Evolutionary conservation across 1,284 basidiomycete species (phyloP).

Genomic region (Ceratobasidium sp.): DNA sequence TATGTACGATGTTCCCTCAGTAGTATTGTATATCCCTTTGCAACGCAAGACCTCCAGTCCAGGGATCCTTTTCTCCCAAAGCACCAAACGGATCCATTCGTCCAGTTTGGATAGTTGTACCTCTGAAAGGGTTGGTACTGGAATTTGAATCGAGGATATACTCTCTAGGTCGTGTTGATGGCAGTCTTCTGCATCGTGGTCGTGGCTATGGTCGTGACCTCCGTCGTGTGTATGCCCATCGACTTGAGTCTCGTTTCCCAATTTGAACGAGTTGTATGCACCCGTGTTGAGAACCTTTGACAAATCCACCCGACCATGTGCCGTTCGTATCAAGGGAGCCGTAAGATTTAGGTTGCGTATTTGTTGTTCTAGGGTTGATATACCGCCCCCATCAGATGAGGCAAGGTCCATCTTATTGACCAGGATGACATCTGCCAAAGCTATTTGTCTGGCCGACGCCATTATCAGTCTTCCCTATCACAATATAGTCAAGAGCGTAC

Average conservation of each 20-base stretch:
- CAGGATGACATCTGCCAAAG: slow-evolving; percentile 84
- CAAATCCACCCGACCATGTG: slow-evolving; percentile 71
- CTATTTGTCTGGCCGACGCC: slow-evolving; percentile 73
- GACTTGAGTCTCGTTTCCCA: slow-evolving; percentile 41
- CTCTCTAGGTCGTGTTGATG: slow-evolving; percentile 61
- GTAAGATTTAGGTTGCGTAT: slow-evolving; percentile 79
- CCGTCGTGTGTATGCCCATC: slow-evolving; percentile 48
- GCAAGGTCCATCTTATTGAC: slow-evolving; percentile 87
- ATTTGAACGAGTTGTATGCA: slow-evolving; percentile 62
- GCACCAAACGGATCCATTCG: slow-evolving; percentile 73
- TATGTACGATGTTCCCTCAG: slow-evolving; percentile 65
- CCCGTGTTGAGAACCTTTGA: slow-evolving; percentile 75
- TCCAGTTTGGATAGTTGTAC: slow-evolving; percentile 62
- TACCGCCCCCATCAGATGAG: slow-evolving; percentile 48
- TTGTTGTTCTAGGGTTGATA: slow-evolving; percentile 57
- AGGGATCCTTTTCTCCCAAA: slow-evolving; percentile 73
- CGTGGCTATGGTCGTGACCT: too few relatives aligned
- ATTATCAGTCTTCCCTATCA: background rate
- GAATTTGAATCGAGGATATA: slow-evolving; percentile 73
- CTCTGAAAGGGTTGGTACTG: slow-evolving; percentile 63
- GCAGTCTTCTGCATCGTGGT: too few relatives aligned
- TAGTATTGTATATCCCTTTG: slow-evolving; percentile 72
- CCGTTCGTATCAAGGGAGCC: slow-evolving; percentile 72
- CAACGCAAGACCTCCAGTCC: slow-evolving; percentile 70
- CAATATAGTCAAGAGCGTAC: slow-evolving; percentile 40